These are phyloP conservation scores for Schizophyllum amplum DNA, from an alignment of 1,284 basidiomycete species.

Conservation along the genomic window DNA sequence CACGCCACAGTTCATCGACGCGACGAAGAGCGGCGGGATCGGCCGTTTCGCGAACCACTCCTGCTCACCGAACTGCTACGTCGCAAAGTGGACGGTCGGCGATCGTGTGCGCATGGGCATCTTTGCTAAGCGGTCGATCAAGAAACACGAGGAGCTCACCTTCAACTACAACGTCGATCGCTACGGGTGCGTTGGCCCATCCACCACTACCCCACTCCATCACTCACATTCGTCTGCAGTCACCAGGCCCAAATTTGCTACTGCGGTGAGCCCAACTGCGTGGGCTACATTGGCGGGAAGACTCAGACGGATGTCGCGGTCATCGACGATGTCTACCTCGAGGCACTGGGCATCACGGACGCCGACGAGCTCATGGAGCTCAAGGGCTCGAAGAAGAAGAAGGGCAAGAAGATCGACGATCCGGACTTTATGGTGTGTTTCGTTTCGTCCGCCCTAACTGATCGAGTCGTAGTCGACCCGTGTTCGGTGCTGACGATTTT, in stretches of 20 bases:
- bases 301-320: slow-evolving; percentile 94
- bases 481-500: slow-evolving; percentile 7
- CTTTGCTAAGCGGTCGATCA: slow-evolving; percentile 83
- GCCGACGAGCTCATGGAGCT: slow-evolving; percentile 77
- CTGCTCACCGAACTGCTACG: slow-evolving; percentile 96
- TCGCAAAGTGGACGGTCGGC: slow-evolving; percentile 98
- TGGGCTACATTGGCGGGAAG: slow-evolving; percentile 95
- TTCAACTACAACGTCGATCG: slow-evolving; percentile 99
- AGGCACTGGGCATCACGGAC: slow-evolving; percentile 92
- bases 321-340: slow-evolving; percentile 84
- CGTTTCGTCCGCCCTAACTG: no score
- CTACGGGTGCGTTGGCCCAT: slow-evolving; percentile 70
- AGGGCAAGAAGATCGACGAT: slow-evolving; percentile 87
- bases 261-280: slow-evolving; percentile 94
- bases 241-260: slow-evolving; percentile 95
- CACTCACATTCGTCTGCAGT: slow-evolving; percentile 31
- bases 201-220: slow-evolving; percentile 1
- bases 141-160: slow-evolving; percentile 87
- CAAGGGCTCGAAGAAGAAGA: slow-evolving; percentile 88
- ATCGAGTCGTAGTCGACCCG: no score
- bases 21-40: slow-evolving; percentile 93
- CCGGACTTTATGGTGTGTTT: slow-evolving; percentile 78
- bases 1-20: slow-evolving; percentile 86
- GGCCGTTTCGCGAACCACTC: slow-evolving; percentile 98
- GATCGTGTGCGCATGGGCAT: slow-evolving; percentile 95